Percentiles rank a stretch among this genome's conserved stretches.
Evolutionary conservation across 306 rosid genomes (phyloP).

Genomic region (Vigna mungo): DNA sequence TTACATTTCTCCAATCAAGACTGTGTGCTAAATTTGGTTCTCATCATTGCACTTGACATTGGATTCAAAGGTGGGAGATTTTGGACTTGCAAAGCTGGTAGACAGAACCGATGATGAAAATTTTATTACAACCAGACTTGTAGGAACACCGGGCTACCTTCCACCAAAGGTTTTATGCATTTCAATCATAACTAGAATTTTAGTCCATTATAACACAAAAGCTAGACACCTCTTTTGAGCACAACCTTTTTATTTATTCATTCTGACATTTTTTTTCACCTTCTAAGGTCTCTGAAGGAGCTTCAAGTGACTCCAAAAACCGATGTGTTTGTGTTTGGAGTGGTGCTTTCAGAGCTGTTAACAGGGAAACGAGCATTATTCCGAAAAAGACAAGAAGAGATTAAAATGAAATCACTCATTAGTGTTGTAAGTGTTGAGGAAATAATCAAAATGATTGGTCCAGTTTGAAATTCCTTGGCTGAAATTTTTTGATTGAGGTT

Average conservation of each 20-base stretch:
- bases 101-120: conserved; percentile 68
- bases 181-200: not conserved
- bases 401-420: conserved; percentile 65
- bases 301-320: conserved; percentile 77
- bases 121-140: conserved; percentile 65
- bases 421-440: conserved; percentile 54
- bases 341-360: conserved; percentile 69
- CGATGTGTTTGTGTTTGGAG: conserved; percentile 86
- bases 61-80: conserved; percentile 72
- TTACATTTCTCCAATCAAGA: not conserved
- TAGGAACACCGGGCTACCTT: conserved; percentile 90
- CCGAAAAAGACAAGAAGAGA: conserved; percentile 57
- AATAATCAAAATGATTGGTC: not conserved
- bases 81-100: conserved; percentile 76
- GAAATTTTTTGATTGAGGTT: not conserved
- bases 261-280: conserved; percentile 10
- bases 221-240: not conserved
- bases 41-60: not conserved
- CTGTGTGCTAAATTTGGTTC: conserved; percentile 4
- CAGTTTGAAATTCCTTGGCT: not conserved
- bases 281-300: conserved; percentile 78
- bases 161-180: conserved; percentile 59
- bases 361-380: conserved; percentile 77
- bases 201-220: not conserved
- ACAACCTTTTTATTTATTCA: not conserved